A percentile compares a stretch with the other conserved stretches of the same genome.
These are phyloP conservation scores for Boeremia lycopersici DNA, from an alignment of 2,329 filamentous ascomycete species.

Conservation along the genomic window DNA sequence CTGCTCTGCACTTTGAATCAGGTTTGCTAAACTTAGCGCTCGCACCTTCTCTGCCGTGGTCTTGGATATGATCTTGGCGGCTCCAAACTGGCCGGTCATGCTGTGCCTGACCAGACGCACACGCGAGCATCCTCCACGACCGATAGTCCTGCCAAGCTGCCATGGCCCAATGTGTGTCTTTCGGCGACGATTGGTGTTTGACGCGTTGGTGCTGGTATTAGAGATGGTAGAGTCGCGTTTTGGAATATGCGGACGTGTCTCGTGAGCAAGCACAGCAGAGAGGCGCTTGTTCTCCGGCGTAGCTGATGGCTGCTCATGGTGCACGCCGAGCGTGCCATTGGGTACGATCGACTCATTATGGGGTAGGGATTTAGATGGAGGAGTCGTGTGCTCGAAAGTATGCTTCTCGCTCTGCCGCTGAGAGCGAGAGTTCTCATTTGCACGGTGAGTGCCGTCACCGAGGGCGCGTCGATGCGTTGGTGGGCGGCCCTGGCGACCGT, in stretches of 20 bases:
- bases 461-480: constrained; percentile 41
- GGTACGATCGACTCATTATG: constrained; percentile 54
- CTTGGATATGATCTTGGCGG: constrained; percentile 95
- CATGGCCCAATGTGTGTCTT: constrained; percentile 89
- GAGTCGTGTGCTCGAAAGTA: constrained; percentile 19
- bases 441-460: constrained; percentile 42
- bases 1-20: constrained; percentile 74
- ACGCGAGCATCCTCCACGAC: constrained; percentile 85
- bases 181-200: constrained; percentile 56
- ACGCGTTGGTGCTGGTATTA: constrained; percentile 61
- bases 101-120: constrained; percentile 85
- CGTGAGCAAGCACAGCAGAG: constrained; percentile 57
- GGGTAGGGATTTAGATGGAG: constrained; percentile 37
- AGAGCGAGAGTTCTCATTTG: constrained; percentile 35
- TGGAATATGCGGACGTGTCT: constrained; percentile 55
- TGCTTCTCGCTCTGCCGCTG: constrained; percentile 30
- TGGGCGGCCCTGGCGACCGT: constrained; percentile 35
- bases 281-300: constrained; percentile 59
- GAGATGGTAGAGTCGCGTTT: constrained; percentile 60
- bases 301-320: constrained; percentile 36
- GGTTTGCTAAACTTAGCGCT: constrained; percentile 81
- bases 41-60: constrained; percentile 76
- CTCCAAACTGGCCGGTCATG: constrained; percentile 78
- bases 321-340: constrained; percentile 52
- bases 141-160: constrained; percentile 87